Base-by-base conservation (phyloP, 225 moss, liverwort and hornwort species). In the Ulota crispa region DNA sequence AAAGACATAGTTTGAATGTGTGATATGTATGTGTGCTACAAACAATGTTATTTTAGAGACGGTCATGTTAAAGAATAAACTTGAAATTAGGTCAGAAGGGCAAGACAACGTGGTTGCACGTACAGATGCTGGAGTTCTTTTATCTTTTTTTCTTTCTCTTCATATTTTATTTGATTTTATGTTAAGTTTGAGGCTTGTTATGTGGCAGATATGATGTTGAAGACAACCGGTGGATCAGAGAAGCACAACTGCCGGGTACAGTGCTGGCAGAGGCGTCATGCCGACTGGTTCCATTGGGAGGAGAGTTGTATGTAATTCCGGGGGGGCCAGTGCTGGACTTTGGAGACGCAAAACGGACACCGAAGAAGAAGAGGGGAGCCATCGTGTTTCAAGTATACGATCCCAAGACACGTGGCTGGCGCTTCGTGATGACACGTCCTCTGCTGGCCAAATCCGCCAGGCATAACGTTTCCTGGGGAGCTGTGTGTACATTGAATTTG, bases 231-330 rank as follows among this genome's bases (percentile, higher is more conserved):
- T 92, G 92, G 92, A 77, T 91, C 37, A 57, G 85, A 47, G 91
- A 91, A 85, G 78, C 92, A 9, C 81, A 82, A 55, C 80, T 92
- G 7, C 92, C 92, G 31, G 87, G 88, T 9, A 92, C 86, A 56
- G 89, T 91, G 75, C 61, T 89, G 57, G 92, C 92, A 16, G 92
- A 92, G 83, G 89, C 87, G 26, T 89, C 91, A 20, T 89, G 92
- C 60, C 87, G 89, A 21, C 87, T 92, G 73, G 78, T 92, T 64
- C 53, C 92, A 32, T 78, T 92, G 79, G 87, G 87, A 64, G 89
- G 92, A 28, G 92, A 92, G 85, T 64, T 92, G 67, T 92, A 91
- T 81, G 92, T 92, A 71, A 89, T 92, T 36, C 92, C 92, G 4
- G 92, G 92, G 7, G 91, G 92, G 0, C 87, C 92, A 2, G 85